These are phyloP conservation scores for Agroathelia rolfsii DNA, from an alignment of 1,284 basidiomycete species.

Conservation along the genomic window DNA sequence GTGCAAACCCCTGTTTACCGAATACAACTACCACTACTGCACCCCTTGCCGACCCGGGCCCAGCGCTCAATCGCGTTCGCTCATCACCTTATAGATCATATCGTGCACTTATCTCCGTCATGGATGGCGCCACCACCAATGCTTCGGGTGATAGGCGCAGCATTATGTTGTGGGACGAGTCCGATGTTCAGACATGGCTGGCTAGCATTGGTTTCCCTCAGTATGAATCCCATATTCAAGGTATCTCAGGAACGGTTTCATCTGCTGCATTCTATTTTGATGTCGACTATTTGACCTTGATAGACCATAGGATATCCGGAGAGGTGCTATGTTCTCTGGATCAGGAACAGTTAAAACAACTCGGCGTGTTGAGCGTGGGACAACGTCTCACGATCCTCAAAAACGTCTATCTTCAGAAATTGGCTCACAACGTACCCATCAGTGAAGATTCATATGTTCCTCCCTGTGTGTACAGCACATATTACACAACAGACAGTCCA, in stretches of 20 bases:
- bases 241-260: constrained; percentile 34
- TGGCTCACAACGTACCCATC: constrained; percentile 74
- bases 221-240: constrained; percentile 67
- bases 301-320: constrained; percentile 87
- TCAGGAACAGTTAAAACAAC: constrained; percentile 70
- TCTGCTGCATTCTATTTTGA: constrained; percentile 12
- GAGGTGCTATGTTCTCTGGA: constrained; percentile 80
- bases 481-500: constrained; percentile 6
- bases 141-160: constrained; percentile 29
- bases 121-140: constrained; percentile 32
- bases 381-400: constrained; percentile 85
- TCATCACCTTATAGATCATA: no score
- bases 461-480: constrained; percentile 56
- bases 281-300: constrained; percentile 7
- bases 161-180: constrained; percentile 76
- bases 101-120: no score
- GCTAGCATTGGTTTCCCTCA: constrained; percentile 67
- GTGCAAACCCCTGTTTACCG: no score
- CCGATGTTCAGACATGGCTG: constrained; percentile 71
- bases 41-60: no score
- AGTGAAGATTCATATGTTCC: constrained; percentile 84
- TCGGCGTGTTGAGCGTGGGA: constrained; percentile 80
- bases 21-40: no score
- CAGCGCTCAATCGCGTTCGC: no score
- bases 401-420: constrained; percentile 80